These are phyloP conservation scores for Boletus smithii DNA, from an alignment of 1,284 basidiomycete genomes.

Conservation along the genomic window DNA sequence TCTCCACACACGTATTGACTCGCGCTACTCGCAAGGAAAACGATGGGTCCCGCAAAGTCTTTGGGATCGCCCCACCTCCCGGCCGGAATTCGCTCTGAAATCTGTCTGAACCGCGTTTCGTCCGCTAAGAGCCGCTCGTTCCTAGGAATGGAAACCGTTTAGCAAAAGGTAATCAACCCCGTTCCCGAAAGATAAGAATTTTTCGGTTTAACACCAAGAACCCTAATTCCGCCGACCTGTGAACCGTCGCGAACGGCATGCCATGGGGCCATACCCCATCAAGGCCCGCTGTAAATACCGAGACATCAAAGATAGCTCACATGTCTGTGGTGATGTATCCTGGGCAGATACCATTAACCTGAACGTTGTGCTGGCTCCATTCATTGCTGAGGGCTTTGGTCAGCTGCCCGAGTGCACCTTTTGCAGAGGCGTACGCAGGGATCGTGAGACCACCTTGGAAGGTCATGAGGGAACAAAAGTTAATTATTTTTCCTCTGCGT, in stretches of 20 bases:
- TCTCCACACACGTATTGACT: slow-evolving; percentile 92
- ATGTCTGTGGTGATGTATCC: slow-evolving; percentile 93
- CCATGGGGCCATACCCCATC: slow-evolving; percentile 5
- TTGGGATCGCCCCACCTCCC: slow-evolving; percentile 84
- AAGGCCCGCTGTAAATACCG: background rate
- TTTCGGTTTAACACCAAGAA: slow-evolving; percentile 3
- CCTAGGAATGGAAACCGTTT: slow-evolving; percentile 41
- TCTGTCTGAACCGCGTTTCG: slow-evolving; percentile 76
- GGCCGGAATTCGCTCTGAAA: slow-evolving; percentile 90
- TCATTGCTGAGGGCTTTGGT: slow-evolving; percentile 64
- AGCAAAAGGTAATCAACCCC: slow-evolving; percentile 20
- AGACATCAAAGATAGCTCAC: slow-evolving; percentile 41
- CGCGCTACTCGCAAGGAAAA: slow-evolving; percentile 86
- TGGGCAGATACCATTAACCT: slow-evolving; percentile 89
- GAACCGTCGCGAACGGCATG: slow-evolving; percentile 2
- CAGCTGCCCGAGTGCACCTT: slow-evolving; percentile 81
- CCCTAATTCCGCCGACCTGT: slow-evolving; percentile 7
- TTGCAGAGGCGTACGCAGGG: slow-evolving; percentile 90
- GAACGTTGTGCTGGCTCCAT: slow-evolving; percentile 80
- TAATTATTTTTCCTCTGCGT: slow-evolving; percentile 77
- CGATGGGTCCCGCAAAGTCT: slow-evolving; percentile 87
- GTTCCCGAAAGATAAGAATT: slow-evolving; percentile 10
- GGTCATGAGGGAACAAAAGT: slow-evolving; percentile 74
- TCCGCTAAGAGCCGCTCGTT: slow-evolving; percentile 78
- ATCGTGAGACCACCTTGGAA: slow-evolving; percentile 81